Percentiles rank a stretch among this genome's conserved stretches.
Evolutionary conservation across 352 stramenopile genomes (phyloP).

Genomic region (Phytopythium vexans): DNA sequence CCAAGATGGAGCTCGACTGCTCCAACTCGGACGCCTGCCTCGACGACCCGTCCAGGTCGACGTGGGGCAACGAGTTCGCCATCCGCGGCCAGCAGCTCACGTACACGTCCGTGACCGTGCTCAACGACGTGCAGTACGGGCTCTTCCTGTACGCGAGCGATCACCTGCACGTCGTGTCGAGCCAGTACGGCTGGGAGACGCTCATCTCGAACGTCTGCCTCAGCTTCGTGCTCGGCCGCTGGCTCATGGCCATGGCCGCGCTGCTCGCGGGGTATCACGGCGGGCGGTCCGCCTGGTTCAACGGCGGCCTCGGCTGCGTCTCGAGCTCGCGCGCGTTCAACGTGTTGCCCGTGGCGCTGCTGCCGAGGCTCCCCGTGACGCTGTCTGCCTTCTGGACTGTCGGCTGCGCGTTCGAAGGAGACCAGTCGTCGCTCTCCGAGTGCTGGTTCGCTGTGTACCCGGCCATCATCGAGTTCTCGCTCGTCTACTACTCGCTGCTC

Average conservation of each 20-base stretch:
- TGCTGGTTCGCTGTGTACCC: conserved; percentile 52
- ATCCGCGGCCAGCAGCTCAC: conserved; percentile 10
- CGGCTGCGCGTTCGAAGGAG: conserved; percentile 41
- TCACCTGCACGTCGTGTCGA: conserved; percentile 9
- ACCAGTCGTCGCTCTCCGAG: conserved; percentile 36
- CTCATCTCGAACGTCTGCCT: conserved; percentile 44
- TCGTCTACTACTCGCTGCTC: conserved; percentile 42
- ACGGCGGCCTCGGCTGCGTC: conserved; percentile 33
- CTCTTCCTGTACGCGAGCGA: conserved; percentile 31
- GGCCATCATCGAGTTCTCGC: conserved; percentile 26
- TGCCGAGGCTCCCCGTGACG: conserved; percentile 35
- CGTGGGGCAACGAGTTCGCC: conserved; percentile 29
- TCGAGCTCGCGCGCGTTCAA: conserved; percentile 34
- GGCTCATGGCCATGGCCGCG: conserved; percentile 36
- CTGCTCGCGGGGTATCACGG: conserved; percentile 25
- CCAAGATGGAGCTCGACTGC: conserved; percentile 27
- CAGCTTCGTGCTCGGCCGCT: conserved; percentile 29
- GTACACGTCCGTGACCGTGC: conserved; percentile 22
- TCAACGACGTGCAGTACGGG: conserved; percentile 24
- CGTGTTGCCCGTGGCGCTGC: conserved; percentile 36
- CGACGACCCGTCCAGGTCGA: background rate
- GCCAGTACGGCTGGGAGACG: conserved; percentile 39
- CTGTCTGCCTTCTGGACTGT: conserved; percentile 38
- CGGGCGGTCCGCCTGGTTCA: conserved; percentile 18
- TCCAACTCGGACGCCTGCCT: conserved; percentile 7